These are phyloP conservation scores for Nadsonia starkeyi-henricii DNA, from an alignment of 1,139 yeast species.

Conservation along the genomic window DNA sequence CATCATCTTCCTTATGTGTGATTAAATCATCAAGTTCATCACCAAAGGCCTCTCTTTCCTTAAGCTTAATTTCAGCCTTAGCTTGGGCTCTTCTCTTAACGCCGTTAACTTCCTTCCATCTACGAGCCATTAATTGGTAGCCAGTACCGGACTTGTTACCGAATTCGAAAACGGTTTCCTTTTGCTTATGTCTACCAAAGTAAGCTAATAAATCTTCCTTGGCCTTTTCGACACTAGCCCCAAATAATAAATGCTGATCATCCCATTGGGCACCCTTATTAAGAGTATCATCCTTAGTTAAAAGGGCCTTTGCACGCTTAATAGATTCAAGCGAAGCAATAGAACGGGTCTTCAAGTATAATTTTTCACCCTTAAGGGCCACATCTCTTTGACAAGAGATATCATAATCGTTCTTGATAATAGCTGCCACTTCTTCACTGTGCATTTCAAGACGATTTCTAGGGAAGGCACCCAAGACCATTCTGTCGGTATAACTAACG, in stretches of 20 bases:
- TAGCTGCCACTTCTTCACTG: constrained; percentile 56
- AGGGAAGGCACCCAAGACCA: constrained; percentile 77
- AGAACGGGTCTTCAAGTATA: constrained; percentile 73
- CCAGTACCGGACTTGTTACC: constrained; percentile 41
- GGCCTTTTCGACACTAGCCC: constrained; percentile 45
- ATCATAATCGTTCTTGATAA: constrained; percentile 57
- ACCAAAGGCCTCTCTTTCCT: constrained; percentile 62
- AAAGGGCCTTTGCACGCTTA: constrained; percentile 69
- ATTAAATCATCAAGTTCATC: constrained; percentile 50
- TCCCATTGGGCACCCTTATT: constrained; percentile 43
- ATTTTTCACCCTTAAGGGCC: constrained; percentile 73
- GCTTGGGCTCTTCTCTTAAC: constrained; percentile 69
- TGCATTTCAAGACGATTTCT: constrained; percentile 53
- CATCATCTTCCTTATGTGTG: constrained; percentile 32
- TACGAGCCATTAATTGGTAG: constrained; percentile 69
- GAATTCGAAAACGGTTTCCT: constrained; percentile 92
- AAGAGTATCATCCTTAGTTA: constrained; percentile 30
- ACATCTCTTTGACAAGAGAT: constrained; percentile 52
- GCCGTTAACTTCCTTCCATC: constrained; percentile 82
- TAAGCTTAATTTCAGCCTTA: constrained; percentile 44
- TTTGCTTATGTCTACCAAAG: constrained; percentile 42
- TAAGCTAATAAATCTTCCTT: constrained; percentile 60
- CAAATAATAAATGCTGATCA: constrained; percentile 67
- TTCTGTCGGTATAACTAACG: constrained; percentile 45
- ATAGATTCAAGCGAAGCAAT: constrained; percentile 78